Conservation (phyloP, 345 rosid species). For the Rhodamnia argentea region DNA sequence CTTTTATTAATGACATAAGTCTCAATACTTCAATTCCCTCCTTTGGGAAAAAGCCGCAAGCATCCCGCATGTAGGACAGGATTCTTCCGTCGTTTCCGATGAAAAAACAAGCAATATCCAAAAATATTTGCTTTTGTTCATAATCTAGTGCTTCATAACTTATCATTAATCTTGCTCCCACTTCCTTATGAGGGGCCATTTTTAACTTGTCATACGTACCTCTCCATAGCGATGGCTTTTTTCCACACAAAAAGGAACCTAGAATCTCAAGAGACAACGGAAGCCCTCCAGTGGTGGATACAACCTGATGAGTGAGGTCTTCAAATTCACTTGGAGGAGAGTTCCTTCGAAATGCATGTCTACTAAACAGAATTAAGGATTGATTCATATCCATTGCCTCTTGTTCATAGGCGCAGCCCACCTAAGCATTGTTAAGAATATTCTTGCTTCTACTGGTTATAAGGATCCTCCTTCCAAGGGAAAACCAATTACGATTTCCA, state of each 20-base stretch:
- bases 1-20: neutral
- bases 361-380: neutral
- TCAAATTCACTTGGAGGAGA: neutral
- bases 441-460: no score
- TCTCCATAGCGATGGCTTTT: fast-evolving
- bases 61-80: neutral
- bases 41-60: neutral
- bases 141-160: neutral
- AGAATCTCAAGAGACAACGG: neutral
- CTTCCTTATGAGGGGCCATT: fast-evolving
- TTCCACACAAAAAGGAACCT: fast-evolving
- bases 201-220: fast-evolving
- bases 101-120: neutral
- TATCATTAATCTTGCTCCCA: neutral
- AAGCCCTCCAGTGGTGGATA: neutral
- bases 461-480: neutral
- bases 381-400: fast-evolving
- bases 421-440: fast-evolving
- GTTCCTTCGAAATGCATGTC: neutral
- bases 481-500: neutral
- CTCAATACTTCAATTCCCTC: neutral
- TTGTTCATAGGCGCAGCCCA: fast-evolving
- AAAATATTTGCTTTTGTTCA: neutral
- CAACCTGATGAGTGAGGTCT: neutral
- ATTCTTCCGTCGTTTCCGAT: fast-evolving